Evolutionary conservation across 2,329 filamentous ascomycete genomes (phyloP).

Genomic region (Cladosporium sp.): DNA sequence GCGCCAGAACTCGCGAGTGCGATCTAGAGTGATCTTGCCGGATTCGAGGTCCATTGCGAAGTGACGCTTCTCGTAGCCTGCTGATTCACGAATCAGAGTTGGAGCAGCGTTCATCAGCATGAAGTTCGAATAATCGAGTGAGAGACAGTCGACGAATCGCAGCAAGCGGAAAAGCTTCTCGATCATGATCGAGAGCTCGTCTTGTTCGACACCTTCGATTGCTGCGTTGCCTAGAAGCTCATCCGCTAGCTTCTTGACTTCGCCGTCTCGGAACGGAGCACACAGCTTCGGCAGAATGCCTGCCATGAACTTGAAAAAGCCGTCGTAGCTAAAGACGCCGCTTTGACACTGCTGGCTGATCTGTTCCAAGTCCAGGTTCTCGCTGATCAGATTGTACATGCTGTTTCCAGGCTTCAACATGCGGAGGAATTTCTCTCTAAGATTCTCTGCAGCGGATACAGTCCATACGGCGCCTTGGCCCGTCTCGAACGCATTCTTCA

Average conservation of each 20-base stretch:
- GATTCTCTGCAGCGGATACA: slow-evolving; percentile 68
- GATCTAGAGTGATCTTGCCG: slow-evolving; percentile 56
- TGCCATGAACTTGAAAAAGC: slow-evolving; percentile 76
- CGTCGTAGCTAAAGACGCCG: slow-evolving; percentile 77
- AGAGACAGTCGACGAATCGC: slow-evolving; percentile 73
- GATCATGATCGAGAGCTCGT: slow-evolving; percentile 64
- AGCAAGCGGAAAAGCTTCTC: slow-evolving; percentile 75
- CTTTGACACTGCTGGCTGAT: slow-evolving; percentile 68
- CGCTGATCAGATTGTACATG: slow-evolving; percentile 73
- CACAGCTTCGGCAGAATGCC: slow-evolving; percentile 76
- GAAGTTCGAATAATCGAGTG: slow-evolving; percentile 82
- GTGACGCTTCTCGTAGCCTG: slow-evolving; percentile 71
- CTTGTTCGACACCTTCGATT: slow-evolving; percentile 32
- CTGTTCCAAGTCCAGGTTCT: slow-evolving; percentile 72
- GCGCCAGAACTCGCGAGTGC: slow-evolving; percentile 68
- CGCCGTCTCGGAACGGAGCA: slow-evolving; percentile 75
- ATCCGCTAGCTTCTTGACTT: slow-evolving; percentile 69
- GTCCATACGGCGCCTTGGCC: slow-evolving; percentile 69
- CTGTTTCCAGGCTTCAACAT: slow-evolving; percentile 70
- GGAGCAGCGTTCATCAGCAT: slow-evolving; percentile 72
- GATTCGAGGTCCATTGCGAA: slow-evolving; percentile 67
- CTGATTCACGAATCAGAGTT: slow-evolving; percentile 69
- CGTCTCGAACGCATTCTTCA: slow-evolving; percentile 63
- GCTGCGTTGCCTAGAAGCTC: slow-evolving; percentile 45
- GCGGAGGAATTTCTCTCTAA: slow-evolving; percentile 71